Base-by-base conservation (phyloP, 148 eudicot genomes). In the Cornus suecica region DNA sequence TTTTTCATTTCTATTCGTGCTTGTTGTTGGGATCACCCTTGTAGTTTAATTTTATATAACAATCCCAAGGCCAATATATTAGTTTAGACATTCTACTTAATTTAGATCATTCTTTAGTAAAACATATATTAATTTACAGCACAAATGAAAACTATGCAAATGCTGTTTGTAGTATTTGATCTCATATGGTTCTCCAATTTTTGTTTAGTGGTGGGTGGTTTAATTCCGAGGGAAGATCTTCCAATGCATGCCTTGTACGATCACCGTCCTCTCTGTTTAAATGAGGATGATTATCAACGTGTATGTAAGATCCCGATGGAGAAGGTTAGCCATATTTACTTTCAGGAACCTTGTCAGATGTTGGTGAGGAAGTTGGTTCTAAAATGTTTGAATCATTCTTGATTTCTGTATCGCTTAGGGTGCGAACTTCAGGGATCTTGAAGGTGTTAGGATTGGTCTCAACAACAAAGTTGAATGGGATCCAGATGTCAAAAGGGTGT, bases 391-490 rank as follows among this genome's bases (percentile, higher is more conserved):
- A 29, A 4, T 27, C 11, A 34, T 5, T 32, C 15, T 31, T 66
- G 31, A 30, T 52, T 8, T 8, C 9, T 65, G 16, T 41, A 30
- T 56, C 65, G n/a, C 24, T 67, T 72, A 95, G 99, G 99, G 97
- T 8, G 97, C 99, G 62, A 89, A 90, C 68, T 95, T 89, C 42
- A 82, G 97, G 67, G 80, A 95, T 73, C 70, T 95, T 6, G 79
- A 80, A 48, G 99, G 99, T 37, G 93, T 95, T 22, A 68, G 77
- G 60, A 92, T 92, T 24, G 71, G 88, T 26, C 22, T 30, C 26
- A 86, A 88, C 51, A 95, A 92, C 10, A 86, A 78, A 68, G 97
- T 88, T 14, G 83, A 86, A 60, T 90, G 79, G 86, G 99, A 95
- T 65, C 94, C 94, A 14, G 45, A 72, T 28, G 85, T 95, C 0